Conservation (phyloP, 2,329 filamentous ascomycete species). For the Pezicula radicicola region DNA sequence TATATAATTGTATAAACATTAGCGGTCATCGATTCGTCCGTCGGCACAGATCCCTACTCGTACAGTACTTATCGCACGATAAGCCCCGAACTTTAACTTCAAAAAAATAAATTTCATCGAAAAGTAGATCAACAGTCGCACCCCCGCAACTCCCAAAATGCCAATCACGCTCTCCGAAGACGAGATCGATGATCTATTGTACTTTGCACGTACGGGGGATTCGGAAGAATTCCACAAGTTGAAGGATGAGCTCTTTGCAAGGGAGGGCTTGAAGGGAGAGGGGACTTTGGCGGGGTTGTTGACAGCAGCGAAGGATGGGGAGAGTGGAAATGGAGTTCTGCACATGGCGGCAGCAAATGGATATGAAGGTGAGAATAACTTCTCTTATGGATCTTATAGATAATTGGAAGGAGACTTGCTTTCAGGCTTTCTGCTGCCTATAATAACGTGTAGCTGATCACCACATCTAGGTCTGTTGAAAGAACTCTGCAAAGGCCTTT, state of each 20-base stretch:
- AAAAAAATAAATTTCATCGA: neutral
- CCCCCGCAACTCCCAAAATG: conserved; percentile 15
- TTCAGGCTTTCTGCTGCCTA: neutral
- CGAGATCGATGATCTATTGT: conserved; percentile 87
- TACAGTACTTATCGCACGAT: conserved; percentile 1
- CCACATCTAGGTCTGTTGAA: conserved; percentile 37
- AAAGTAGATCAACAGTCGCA: neutral
- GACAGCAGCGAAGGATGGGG: conserved; percentile 66
- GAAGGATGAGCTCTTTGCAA: conserved; percentile 57
- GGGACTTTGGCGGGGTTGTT: conserved; percentile 60
- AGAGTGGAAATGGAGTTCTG: conserved; percentile 73
- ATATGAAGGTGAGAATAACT: conserved; percentile 59
- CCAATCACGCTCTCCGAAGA: conserved; percentile 61
- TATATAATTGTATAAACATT: too few relatives aligned
- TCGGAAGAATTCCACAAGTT: conserved; percentile 59
- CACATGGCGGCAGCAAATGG: conserved; percentile 96
- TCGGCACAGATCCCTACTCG: too few relatives aligned
- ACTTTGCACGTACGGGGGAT: conserved; percentile 79
- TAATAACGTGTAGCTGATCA: neutral
- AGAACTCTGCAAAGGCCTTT: conserved; percentile 40
- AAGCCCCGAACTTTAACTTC: neutral
- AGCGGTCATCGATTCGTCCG: too few relatives aligned
- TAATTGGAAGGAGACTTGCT: neutral
- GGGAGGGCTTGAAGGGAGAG: conserved; percentile 46
- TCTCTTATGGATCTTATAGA: neutral